A percentile compares a stretch with the other conserved stretches of the same genome.
Evolutionary conservation across 2,329 filamentous ascomycete genomes (phyloP).

Genomic region (Phialophora verrucosa): DNA sequence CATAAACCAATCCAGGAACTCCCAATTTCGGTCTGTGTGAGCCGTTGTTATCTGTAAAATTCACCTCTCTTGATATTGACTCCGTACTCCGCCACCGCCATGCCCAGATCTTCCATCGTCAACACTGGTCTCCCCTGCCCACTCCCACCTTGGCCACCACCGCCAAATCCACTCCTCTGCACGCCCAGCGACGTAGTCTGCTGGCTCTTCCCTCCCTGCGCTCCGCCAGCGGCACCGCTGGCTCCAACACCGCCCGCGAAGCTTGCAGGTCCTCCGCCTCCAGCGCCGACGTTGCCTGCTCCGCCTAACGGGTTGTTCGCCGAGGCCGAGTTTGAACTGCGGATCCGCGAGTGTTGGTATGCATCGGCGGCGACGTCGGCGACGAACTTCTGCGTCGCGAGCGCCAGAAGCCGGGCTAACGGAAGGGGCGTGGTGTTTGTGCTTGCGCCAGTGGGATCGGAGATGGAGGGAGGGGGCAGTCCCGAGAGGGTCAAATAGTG

Average conservation of each 20-base stretch:
- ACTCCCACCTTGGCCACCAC: constrained; percentile 84
- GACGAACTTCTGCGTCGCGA: constrained; percentile 99
- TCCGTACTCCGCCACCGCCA: constrained; percentile 97
- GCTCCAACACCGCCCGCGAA: constrained; percentile 38
- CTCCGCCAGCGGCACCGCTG: constrained; percentile 50
- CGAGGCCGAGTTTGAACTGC: constrained; percentile 84
- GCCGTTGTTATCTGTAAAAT: constrained; percentile 75
- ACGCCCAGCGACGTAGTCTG: constrained; percentile 67
- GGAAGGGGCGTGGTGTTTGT: constrained; percentile 79
- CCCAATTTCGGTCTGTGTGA: background rate
- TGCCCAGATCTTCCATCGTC: constrained; percentile 98
- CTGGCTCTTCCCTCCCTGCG: constrained; percentile 56
- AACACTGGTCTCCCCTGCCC: constrained; percentile 87
- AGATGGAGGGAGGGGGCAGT: constrained; percentile 85
- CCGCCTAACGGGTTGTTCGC: constrained; percentile 88
- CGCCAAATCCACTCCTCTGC: constrained; percentile 79
- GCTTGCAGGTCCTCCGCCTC: constrained; percentile 41
- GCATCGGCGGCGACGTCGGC: constrained; percentile 96
- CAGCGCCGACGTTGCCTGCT: constrained; percentile 62
- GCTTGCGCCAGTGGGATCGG: constrained; percentile 72
- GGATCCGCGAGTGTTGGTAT: constrained; percentile 96
- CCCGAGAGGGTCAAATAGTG: constrained; percentile 98
- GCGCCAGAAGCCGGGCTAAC: constrained; percentile 87
- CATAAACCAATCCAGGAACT: background rate
- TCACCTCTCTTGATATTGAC: constrained; percentile 97